Base-by-base conservation (phyloP, 139 green algal species). In the Yamagishiella unicocca region DNA sequence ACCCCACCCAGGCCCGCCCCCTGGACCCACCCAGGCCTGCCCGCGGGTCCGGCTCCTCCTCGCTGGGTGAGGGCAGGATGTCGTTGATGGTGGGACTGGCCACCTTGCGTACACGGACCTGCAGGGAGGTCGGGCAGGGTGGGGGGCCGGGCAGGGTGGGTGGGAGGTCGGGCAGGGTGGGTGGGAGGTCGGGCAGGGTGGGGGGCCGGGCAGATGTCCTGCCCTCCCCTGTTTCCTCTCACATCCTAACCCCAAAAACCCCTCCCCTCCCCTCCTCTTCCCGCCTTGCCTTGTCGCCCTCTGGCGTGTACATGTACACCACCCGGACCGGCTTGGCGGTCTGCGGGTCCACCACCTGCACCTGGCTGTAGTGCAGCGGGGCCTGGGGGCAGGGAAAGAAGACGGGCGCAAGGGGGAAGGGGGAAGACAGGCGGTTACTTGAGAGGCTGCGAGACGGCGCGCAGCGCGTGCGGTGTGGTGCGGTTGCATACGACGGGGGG, bases 341-440 rank as follows among this genome's bases (percentile, higher is more conserved):
- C 1, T 43, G 21, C 1, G 90, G 87, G 50, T 91, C 87, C 17
- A 85, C 17, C 33, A 93, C 8, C 50, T 74, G 62, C 9, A 93
- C 87, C 37, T 88, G 58, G n/a, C 74, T 90, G 61, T 93, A 93
- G 90, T 89, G 86, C n/a, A 93, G 74, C 22, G 90, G 90, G 5
- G 84, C 84, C 89, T 91, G 53, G 9, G 6, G 55, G 4, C 29
- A 27, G 43, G 67, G 67, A 58, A 58, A 58, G 12, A 17, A 58
- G n/a, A 25, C 50, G 50, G 17, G 50, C 12, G 50, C 12, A 58
- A 12, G 21, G 45, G 27, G 42, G 14, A 4, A 7, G 1, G 45
- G 14, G 10, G 9, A n/a, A n/a, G 53, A 38, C 29, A 71, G 37
- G 6, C n/a, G n/a, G n/a, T n/a, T n/a, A n/a, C n/a, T n/a, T n/a